Evolutionary conservation across 257 asterid genomes (phyloP).

Genomic region (Vinca minor): DNA sequence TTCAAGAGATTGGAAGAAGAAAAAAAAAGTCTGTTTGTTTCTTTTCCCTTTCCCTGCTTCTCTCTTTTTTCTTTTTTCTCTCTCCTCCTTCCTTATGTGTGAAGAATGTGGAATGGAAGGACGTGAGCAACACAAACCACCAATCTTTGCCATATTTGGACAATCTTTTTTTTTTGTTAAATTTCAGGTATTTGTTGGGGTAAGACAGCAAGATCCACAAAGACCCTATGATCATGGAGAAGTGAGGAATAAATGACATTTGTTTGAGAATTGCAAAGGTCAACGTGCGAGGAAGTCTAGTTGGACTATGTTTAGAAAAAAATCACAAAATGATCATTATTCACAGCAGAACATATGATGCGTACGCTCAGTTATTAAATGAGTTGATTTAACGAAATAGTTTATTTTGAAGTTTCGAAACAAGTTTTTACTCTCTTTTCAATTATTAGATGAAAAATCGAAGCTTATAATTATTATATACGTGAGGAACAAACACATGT

Average conservation of each 20-base stretch:
- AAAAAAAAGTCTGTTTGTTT: too few relatives aligned
- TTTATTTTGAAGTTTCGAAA: too few relatives aligned
- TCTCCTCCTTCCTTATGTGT: conserved; percentile 11
- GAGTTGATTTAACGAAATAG: too few relatives aligned
- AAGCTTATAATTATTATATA: too few relatives aligned
- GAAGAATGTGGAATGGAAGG: conserved; percentile 15
- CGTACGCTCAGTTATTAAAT: too few relatives aligned
- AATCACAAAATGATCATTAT: too few relatives aligned
- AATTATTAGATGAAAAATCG: too few relatives aligned
- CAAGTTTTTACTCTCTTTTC: too few relatives aligned
- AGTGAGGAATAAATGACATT: conserved; percentile 11
- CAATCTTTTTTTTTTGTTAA: neutral
- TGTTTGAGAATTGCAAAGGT: conserved; percentile 5
- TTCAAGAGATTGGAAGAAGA: conserved; percentile 18
- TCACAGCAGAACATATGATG: too few relatives aligned
- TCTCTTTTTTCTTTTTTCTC: conserved; percentile 6
- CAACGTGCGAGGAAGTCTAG: neutral
- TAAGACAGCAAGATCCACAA: conserved; percentile 19
- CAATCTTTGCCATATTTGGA: conserved; percentile 15
- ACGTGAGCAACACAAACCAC: conserved; percentile 18
- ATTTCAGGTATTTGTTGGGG: conserved; percentile 9
- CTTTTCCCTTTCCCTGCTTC: neutral
- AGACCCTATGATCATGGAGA: conserved; percentile 27
- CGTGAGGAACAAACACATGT: too few relatives aligned
- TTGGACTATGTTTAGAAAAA: neutral